Evolutionary conservation across 306 rosid genomes (phyloP).

Genomic region (Cucumis cinereus): DNA sequence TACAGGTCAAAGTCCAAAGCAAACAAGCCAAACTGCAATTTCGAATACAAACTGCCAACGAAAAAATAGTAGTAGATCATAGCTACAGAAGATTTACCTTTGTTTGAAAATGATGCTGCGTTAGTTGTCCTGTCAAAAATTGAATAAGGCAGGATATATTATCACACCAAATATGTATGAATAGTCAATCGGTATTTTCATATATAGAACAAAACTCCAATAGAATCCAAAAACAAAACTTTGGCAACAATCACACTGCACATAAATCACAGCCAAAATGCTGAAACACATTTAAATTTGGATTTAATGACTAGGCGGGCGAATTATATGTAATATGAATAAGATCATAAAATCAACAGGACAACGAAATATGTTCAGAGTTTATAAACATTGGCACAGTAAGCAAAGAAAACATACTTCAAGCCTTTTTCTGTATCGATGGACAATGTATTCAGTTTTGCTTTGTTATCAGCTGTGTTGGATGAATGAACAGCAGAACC

Average conservation of each 20-base stretch:
- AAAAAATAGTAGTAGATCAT: not conserved
- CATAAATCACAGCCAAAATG: not conserved
- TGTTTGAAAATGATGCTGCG: not conserved
- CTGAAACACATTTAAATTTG: not conserved
- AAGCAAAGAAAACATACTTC: constrained; percentile 27
- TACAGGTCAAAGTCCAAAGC: constrained; percentile 6
- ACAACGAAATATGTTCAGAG: not conserved
- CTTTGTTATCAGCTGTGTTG: constrained; percentile 64
- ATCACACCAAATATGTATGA: not conserved
- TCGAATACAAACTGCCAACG: not conserved
- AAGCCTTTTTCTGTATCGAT: constrained; percentile 17
- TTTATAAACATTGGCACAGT: not conserved
- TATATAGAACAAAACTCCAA: not conserved
- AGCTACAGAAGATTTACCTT: not conserved
- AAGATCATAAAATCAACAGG: not conserved
- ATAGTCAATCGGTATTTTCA: not conserved
- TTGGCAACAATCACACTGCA: not conserved
- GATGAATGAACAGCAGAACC: constrained; percentile 84
- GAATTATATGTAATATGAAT: not conserved
- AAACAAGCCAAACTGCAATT: constrained; percentile 1
- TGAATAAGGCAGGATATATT: not conserved
- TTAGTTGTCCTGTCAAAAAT: not conserved
- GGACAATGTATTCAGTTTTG: constrained; percentile 37
- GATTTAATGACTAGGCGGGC: not conserved
- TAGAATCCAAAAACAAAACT: not conserved